Base-by-base conservation (phyloP, 2,329 filamentous ascomycete species). In the Pyricularia pennisetigena region DNA sequence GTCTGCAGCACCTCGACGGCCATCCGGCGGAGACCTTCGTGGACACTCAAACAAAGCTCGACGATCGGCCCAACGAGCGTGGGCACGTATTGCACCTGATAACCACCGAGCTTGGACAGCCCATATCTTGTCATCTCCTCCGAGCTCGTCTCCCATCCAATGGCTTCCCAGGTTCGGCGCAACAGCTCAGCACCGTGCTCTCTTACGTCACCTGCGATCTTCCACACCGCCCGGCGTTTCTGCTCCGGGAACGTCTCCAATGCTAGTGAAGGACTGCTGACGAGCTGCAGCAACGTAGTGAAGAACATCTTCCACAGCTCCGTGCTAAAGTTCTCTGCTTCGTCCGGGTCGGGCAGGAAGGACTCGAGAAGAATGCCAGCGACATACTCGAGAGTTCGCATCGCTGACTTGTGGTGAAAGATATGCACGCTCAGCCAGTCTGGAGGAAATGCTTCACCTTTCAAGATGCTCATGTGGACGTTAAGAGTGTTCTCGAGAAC, bases 51-150 rank as follows among this genome's bases (percentile, higher is more conserved):
- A 75, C 95, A 99, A 10, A 99, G 85, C 78, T 96, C 93, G 28
- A 98, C 91, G 66, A 98, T 95, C 0, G 94, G 93, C 0, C 91
- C 90, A 8, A 99, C 93, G 6, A 99, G 84, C 14, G 91, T 89
- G 6, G 96, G 95, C 32, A 99, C 95, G 77, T 98, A 99, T 79
- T 98, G 95, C 24, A 99, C 95, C 79, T 99, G 95, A 75, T 97
- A 99, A 1, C 95, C 95, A 69, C 95, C 96, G 83, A 98, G 90
- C 76, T 90, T 94, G 68, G 87, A 83, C 68, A 98, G 81, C 0
- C 90, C 90, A 74, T 94, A 98, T 29, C 90, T 86, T 68, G 85
- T 82, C 71, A 87, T 86, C 76, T 97, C 94, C 69, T 98, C 94
- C 0, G 83, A 78, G 35, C 86, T 92, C 0, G 93, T 92, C 73